Evolutionary conservation across 805 yeast species (phyloP), one percentile per base, ranked within the genome.

Genomic region (Brettanomyces sp.): DNA sequence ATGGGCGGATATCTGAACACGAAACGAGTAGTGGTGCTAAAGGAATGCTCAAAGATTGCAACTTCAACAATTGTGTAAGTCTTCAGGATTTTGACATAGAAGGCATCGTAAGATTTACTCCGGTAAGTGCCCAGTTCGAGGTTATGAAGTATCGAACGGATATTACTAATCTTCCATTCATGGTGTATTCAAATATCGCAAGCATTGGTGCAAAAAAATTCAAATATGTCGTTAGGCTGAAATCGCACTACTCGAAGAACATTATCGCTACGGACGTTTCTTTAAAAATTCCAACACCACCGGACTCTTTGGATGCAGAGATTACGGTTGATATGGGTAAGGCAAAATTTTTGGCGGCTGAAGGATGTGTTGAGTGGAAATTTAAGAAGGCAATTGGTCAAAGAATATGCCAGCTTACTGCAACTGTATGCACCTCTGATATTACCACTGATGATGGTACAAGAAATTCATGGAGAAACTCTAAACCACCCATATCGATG

Each of bases 81-180:
- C 68, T 87, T 46, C 76, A 77, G 47, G 74, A 77, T 53, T 86
- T 82, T 61, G 88, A 85, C 49, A 58, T 70, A 21, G 80, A 82
- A 24, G 68, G 84, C 37, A 66, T 76, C 23, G 82, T 89, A 47
- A 77, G 74, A 41, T 88, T 89, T 52, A 69, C 80, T 11, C 96
- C 96, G 3, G 96, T 96, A 1, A 95, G 88, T 64, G 95, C 95
- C 0, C 77, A 79, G 44, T 85, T 87, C 59, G 91, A 87, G 61
- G 72, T 89, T 49, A 81, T 89, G 90, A 71, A 77, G 34, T 89
- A 88, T 63, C 69, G 82, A 46, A 63, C 69, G 1, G 77, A 78
- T 39, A 77, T 79, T 51, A 66, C 85, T 48, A 77, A 76, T 43
- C 58, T 85, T 30, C 97, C 97, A 4, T 85, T 88, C 63, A 69